Percentiles rank a stretch among this genome's conserved stretches.
These are phyloP conservation scores for Tulasnella sp. DNA, from an alignment of 768 basidiomycete species.

Conservation along the genomic window DNA sequence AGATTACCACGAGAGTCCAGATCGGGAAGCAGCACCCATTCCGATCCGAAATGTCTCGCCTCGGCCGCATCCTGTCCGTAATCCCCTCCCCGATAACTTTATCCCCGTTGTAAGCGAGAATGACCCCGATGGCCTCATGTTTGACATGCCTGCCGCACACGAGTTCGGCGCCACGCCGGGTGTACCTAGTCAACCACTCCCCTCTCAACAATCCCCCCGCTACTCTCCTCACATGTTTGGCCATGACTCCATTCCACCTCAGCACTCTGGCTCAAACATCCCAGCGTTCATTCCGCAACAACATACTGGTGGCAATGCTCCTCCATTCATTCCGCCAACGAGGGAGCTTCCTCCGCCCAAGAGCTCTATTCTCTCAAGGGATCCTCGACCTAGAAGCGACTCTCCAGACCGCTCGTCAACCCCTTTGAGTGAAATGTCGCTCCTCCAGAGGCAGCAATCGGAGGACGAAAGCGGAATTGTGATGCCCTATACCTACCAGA, in stretches of 20 bases:
- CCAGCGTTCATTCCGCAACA: not conserved
- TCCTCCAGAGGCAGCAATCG: not conserved
- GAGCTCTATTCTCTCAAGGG: not conserved
- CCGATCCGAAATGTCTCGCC: not conserved
- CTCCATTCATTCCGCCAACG: not conserved
- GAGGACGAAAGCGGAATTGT: not conserved
- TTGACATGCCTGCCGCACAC: constrained; percentile 6
- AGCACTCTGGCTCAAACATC: not conserved
- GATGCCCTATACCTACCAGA: not conserved
- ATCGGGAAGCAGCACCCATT: not conserved
- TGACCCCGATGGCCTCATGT: constrained; percentile 1
- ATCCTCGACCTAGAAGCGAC: not conserved
- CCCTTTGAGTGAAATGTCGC: not conserved
- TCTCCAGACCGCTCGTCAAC: constrained; percentile 1
- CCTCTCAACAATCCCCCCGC: not conserved
- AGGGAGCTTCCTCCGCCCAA: not conserved
- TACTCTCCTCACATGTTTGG: not conserved
- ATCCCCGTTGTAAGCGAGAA: not conserved
- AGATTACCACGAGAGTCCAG: not conserved
- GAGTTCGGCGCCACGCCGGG: not conserved
- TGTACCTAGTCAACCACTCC: not conserved
- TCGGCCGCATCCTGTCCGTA: not conserved
- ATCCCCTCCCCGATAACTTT: not conserved
- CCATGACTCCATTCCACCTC: not conserved
- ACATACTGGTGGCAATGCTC: not conserved